These are phyloP conservation scores for Rhynchosporium graminicola DNA, from an alignment of 2,329 filamentous ascomycete genomes.

Conservation along the genomic window DNA sequence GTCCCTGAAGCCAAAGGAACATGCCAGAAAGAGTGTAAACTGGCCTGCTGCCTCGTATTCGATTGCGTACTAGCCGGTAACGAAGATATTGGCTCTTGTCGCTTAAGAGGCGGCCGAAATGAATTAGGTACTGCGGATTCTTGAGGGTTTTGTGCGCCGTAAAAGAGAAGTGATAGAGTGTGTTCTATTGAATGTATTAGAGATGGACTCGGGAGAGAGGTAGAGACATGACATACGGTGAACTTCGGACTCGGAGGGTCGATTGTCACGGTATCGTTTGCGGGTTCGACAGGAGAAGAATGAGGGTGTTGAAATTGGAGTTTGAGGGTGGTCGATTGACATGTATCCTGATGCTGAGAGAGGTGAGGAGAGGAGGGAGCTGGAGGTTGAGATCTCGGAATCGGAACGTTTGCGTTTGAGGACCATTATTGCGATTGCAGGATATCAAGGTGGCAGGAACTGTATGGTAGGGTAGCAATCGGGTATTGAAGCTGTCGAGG, in stretches of 20 bases:
- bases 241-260: constrained; percentile 55
- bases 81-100: constrained; percentile 26
- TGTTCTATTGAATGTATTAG: constrained; percentile 41
- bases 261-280: constrained; percentile 61
- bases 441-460: not conserved
- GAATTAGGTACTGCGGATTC: constrained; percentile 25
- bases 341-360: constrained; percentile 41
- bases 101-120: constrained; percentile 23
- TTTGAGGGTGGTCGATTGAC: constrained; percentile 39
- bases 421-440: constrained; percentile 45
- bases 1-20: constrained; percentile 44
- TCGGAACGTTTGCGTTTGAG: constrained; percentile 66
- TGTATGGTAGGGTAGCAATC: not conserved
- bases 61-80: constrained; percentile 23
- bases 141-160: constrained; percentile 49
- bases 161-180: constrained; percentile 59
- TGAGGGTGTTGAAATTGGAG: constrained; percentile 41
- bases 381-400: constrained; percentile 54
- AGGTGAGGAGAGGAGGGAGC: constrained; percentile 45
- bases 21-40: constrained; percentile 61
- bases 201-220: constrained; percentile 9
- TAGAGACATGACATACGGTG: constrained; percentile 33
- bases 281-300: constrained; percentile 58
- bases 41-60: constrained; percentile 46
- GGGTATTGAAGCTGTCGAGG: not conserved